Evolutionary conservation across 129 eudicot species (phyloP), one percentile per base, ranked within the genome.

Genomic region (Flaveria bidentis): DNA sequence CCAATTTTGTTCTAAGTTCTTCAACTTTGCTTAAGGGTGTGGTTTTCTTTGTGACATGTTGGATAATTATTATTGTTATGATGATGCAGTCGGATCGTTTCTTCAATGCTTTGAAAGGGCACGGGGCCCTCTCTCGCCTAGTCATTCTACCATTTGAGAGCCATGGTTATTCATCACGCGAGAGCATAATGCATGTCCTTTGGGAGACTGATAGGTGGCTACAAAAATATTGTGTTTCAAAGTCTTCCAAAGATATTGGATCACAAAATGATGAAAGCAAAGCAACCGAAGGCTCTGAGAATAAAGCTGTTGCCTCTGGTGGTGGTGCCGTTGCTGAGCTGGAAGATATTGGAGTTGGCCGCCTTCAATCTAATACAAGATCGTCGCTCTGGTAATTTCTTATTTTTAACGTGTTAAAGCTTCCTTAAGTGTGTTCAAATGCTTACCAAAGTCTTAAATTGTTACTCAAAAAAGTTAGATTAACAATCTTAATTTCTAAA

Each of bases 141-240:
- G 99, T 95, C 30, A 69, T 91, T 64, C 92, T 95, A 69, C 99
- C 99, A 4, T 89, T 71, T 76, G 99, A 95, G 86, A 89, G 97
- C 86, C 99, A 95, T 69, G 95, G 99, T 50, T 95, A 95, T 83
- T 67, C 94, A 67, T 93, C 99, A 57, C 82, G 94, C 49, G 99
- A 95, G 82, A 95, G 99, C 84, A 90, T 95, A 80, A 95, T 95
- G 99, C 99, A 95, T 71, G 92, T 88, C 67, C 97, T 95, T 70
- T 95, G 99, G 99, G 97, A 95, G 85, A 87, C 89, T 6, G 99
- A 95, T 57, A 85, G 96, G 81, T 95, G 99, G 99, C 89, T 95
- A 51, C 96, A 91, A 52, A 91, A 86, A 23, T 85, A 83, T 80
- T 91, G 99, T 67, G 91, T 89, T 22, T 68, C 85, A 50, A 87